Evolutionary conservation across 495 filamentous ascomycete genomes (phyloP).

Genomic region (Filosporella fistucella): DNA sequence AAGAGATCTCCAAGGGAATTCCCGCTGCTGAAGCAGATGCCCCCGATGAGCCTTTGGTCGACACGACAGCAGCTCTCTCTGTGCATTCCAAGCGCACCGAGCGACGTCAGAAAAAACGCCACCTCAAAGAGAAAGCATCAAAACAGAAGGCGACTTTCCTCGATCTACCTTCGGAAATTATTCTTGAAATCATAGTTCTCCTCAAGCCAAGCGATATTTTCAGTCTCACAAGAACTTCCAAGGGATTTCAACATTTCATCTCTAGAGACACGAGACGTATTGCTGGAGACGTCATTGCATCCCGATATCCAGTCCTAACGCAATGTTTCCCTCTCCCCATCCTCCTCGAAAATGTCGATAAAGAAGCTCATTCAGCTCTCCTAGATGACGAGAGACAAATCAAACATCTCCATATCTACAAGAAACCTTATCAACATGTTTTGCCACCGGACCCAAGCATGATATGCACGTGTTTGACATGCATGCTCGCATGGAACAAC

Average conservation of each 20-base stretch:
- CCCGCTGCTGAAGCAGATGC: too few species aligned
- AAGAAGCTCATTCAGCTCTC: conserved; percentile 27
- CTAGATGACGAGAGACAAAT: conserved; percentile 32
- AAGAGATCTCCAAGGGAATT: too few species aligned
- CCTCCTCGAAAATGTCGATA: conserved; percentile 34
- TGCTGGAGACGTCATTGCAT: conserved; percentile 28
- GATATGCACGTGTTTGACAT: conserved; percentile 48
- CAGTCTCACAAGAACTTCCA: conserved; percentile 31
- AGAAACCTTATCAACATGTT: conserved; percentile 44
- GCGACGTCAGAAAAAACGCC: conserved; percentile 34
- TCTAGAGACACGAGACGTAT: conserved; percentile 33
- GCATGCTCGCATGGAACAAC: conserved; percentile 46
- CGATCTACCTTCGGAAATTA: conserved; percentile 44
- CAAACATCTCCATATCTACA: conserved; percentile 28
- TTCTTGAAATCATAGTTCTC: conserved; percentile 36
- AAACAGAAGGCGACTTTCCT: conserved; percentile 23
- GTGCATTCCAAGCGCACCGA: conserved; percentile 45
- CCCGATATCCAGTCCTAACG: conserved; percentile 40
- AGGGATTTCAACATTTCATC: conserved; percentile 34
- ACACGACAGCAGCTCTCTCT: conserved; percentile 24
- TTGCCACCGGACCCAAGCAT: conserved; percentile 30
- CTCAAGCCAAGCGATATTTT: conserved; percentile 45
- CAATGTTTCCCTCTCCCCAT: conserved; percentile 45
- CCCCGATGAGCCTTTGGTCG: conserved; percentile 13
- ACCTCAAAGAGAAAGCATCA: conserved; percentile 29